phyloP scores from a whole-genome alignment of 2,329 filamentous ascomycete genomes.

The Cordyceps javanica region DNA sequence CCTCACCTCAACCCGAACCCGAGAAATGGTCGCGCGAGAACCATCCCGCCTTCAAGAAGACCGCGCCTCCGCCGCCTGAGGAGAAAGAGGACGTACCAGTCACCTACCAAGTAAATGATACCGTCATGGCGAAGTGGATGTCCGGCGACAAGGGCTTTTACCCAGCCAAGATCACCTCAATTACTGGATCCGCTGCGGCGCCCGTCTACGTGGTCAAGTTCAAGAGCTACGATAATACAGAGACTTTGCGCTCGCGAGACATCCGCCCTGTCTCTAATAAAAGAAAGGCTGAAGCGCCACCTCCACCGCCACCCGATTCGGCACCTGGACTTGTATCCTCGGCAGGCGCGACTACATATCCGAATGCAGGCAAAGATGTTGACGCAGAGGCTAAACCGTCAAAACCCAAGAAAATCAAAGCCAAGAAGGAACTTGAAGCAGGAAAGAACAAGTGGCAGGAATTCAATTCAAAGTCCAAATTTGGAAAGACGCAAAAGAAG shows the following conservation, averaged over 20 bases:
- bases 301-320: slow-evolving; percentile 36
- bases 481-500: slow-evolving; percentile 65
- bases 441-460: slow-evolving; percentile 94
- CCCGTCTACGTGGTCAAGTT: slow-evolving; percentile 95
- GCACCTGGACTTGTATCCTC: slow-evolving; percentile 43
- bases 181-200: slow-evolving; percentile 84
- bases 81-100: slow-evolving; percentile 50
- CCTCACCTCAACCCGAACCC: slow-evolving; percentile 48
- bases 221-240: slow-evolving; percentile 80
- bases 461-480: slow-evolving; percentile 73
- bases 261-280: slow-evolving; percentile 76
- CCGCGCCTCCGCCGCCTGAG: slow-evolving; percentile 27
- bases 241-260: slow-evolving; percentile 75
- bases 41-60: slow-evolving; percentile 67
- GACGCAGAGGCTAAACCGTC: slow-evolving; percentile 62
- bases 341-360: slow-evolving; percentile 51
- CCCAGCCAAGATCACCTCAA: slow-evolving; percentile 84
- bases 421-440: slow-evolving; percentile 83
- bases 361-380: slow-evolving; percentile 55
- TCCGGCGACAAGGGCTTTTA: slow-evolving; percentile 88
- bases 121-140: slow-evolving; percentile 82
- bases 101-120: slow-evolving; percentile 81
- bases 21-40: slow-evolving; percentile 78
- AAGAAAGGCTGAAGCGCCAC: slow-evolving; percentile 76
- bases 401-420: slow-evolving; percentile 84